Percentiles rank a stretch among this genome's conserved stretches.
phyloP scores from a whole-genome alignment of 1,284 basidiomycete species.

The Puccinia coronata region DNA sequence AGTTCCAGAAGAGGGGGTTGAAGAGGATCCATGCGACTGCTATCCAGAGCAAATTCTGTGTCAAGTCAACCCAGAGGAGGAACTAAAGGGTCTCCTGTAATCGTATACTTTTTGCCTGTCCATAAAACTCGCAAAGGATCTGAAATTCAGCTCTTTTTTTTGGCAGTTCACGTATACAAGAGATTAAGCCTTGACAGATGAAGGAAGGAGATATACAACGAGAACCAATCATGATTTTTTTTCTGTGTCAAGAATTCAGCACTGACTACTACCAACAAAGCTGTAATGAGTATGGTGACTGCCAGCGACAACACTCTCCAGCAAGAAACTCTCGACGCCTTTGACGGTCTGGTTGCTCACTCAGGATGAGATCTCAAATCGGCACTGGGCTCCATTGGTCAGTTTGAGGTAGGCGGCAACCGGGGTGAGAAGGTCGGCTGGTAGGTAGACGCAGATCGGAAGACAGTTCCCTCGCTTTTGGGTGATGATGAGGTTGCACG shows the following conservation, averaged over 20 bases:
- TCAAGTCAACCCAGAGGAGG: constrained; percentile 82
- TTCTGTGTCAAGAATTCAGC: neutral
- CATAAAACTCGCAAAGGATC: constrained; percentile 90
- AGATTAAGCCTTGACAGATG: neutral
- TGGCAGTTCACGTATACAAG: neutral
- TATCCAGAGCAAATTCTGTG: constrained; percentile 19
- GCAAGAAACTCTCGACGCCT: constrained; percentile 72
- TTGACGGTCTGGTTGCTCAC: constrained; percentile 51
- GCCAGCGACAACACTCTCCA: constrained; percentile 87
- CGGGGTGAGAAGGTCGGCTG: constrained; percentile 94
- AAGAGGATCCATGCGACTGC: constrained; percentile 24
- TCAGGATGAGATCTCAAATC: constrained; percentile 55
- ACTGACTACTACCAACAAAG: constrained; percentile 88
- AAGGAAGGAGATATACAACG: constrained; percentile 8
- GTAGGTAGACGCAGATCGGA: constrained; percentile 86
- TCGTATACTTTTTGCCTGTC: constrained; percentile 79
- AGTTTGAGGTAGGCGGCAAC: constrained; percentile 94
- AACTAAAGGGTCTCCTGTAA: constrained; percentile 81
- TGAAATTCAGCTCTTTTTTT: constrained; percentile 58
- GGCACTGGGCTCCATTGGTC: constrained; percentile 71
- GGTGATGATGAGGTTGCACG: constrained; percentile 55
- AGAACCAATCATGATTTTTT: neutral
- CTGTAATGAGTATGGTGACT: constrained; percentile 91
- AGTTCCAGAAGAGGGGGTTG: constrained; percentile 50
- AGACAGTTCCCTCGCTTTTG: constrained; percentile 85